Evolutionary conservation across 192 early-diverging fungal genomes (phyloP), one percentile per base, ranked within the genome.

Genomic region (Coemansia sp.): DNA sequence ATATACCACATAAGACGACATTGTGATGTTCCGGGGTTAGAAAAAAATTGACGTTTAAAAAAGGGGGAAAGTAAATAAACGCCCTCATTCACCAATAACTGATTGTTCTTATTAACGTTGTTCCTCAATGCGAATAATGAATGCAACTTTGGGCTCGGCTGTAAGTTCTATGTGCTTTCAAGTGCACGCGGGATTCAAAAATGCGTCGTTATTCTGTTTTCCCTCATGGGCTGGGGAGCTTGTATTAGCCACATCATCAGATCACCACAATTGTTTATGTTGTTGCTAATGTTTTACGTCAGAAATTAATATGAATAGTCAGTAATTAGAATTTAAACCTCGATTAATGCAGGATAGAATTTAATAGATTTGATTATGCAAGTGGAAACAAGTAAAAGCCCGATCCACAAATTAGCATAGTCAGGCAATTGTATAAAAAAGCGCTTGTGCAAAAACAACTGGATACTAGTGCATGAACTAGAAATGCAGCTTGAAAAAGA

Each of bases 11-110:
- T 49, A 21, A 21, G 11, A 53, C 19, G 23, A 23, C 21, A 53
- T 53, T 53, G 50, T 53, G 23, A 21, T 53, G 50, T 53, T 53
- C 50, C 50, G 50, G 50, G 50, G 19, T 53, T 32, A 32, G 32
- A 23, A 11, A 53, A 53, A 53, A 53, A 53, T 19, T 6, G 50
- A 23, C 19, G 50, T 53, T n/a, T 23, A 11, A 53, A 15, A 45
- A 15, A 7, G 19, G 6, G 19, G 7, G 6, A 50, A 50, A 50
- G 48, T 53, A 53, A 53, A 53, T 53, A 53, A 23, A 53, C 50
- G 21, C 50, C 19, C 7, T 9, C 50, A 53, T 53, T 53, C 50
- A 53, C 50, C 8, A 53, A 53, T 53, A 53, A 53, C 50, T 9
- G 6, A 53, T 53, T 53, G 50, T 23, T 53, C 9, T 12, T 23